phyloP scores from a whole-genome alignment of 2,329 filamentous ascomycete species.

The Chrysosporium queenslandicum region DNA sequence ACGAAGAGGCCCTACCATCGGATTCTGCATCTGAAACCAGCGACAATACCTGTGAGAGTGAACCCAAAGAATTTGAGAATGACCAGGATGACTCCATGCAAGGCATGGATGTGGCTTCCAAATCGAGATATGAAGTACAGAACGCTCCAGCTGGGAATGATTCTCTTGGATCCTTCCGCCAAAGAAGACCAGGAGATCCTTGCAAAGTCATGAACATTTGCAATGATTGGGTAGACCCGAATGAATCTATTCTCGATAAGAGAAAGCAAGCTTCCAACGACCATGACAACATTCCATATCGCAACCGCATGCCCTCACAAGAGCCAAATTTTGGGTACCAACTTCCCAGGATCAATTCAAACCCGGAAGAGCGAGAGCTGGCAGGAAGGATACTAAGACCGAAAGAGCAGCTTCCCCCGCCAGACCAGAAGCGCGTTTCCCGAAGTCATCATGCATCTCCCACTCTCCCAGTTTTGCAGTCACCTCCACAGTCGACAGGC shows the following conservation, averaged over 20 bases:
- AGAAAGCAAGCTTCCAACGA: background rate
- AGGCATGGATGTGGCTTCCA: background rate
- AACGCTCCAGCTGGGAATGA: conserved; percentile 1
- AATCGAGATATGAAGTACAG: background rate
- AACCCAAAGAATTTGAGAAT: background rate
- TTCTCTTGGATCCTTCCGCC: background rate
- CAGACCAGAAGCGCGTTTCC: background rate
- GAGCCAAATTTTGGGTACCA: background rate
- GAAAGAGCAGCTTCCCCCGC: background rate
- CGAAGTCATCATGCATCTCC: conserved; percentile 2
- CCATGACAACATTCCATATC: conserved; percentile 1
- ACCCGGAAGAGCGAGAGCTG: conserved; percentile 1
- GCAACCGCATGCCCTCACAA: conserved; percentile 1
- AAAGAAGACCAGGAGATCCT: background rate
- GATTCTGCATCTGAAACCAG: conserved; percentile 5
- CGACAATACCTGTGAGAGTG: background rate
- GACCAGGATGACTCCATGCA: background rate
- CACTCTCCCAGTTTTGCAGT: conserved; percentile 8
- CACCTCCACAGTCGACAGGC: conserved; percentile 6
- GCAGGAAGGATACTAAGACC: background rate
- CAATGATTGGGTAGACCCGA: background rate
- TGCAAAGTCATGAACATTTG: conserved; percentile 1
- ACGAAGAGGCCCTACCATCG: conserved; percentile 6
- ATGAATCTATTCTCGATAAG: background rate
- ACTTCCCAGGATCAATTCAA: background rate